These are phyloP conservation scores for Talinum fruticosum DNA, from an alignment of 148 eudicot species.

Conservation along the genomic window DNA sequence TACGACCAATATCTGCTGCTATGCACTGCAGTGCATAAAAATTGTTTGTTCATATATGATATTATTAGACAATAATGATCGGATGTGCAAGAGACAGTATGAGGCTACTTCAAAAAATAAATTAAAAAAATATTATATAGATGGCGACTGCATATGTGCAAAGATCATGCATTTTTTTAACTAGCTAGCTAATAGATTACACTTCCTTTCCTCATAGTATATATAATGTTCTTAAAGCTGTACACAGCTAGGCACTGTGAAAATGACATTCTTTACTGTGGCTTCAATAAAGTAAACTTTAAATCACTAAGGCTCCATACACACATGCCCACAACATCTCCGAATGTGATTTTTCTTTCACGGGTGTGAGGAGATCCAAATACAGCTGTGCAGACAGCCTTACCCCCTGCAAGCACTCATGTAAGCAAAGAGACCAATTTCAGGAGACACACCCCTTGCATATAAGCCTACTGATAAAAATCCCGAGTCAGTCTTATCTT, in stretches of 20 bases:
- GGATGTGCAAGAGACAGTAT: conserved; percentile 25
- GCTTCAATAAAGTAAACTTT: conserved; percentile 14
- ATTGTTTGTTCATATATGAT: conserved; percentile 27
- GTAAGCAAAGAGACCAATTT: no score
- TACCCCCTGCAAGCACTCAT: no score
- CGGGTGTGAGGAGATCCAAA: no score
- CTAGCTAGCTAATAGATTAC: not conserved
- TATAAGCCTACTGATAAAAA: conserved; percentile 17
- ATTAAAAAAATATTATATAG: conserved; percentile 14
- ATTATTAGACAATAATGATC: conserved; percentile 37
- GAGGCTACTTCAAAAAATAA: conserved; percentile 3
- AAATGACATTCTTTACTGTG: conserved; percentile 26
- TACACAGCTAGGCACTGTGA: conserved; percentile 27
- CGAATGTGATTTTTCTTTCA: no score
- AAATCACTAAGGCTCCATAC: conserved; percentile 19
- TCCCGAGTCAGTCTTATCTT: conserved; percentile 13
- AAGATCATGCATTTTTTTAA: conserved; percentile 23
- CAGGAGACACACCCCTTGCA: no score
- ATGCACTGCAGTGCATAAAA: conserved; percentile 22
- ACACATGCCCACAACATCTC: conserved; percentile 18
- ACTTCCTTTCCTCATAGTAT: not conserved
- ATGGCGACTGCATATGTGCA: conserved; percentile 23
- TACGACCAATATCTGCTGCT: conserved; percentile 25
- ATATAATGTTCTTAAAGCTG: conserved; percentile 18
- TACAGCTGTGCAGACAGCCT: no score